Evolutionary conservation across 192 early-diverging fungal genomes (phyloP), one percentile per base, ranked within the genome.

Genomic region (Phycomyces nitens): DNA sequence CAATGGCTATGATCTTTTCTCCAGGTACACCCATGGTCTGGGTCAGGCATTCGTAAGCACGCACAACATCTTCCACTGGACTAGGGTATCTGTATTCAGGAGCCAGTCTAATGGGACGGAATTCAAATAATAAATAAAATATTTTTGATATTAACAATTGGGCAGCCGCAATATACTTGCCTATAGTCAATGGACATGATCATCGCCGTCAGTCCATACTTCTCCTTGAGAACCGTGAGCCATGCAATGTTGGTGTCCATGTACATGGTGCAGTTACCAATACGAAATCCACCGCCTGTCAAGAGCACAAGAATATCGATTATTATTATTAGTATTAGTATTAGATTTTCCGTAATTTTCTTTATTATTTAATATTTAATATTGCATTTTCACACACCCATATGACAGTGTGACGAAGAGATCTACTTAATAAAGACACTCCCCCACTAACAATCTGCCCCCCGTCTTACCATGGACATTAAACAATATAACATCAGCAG

Each of bases 241-340:
- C 74, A 76, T 20, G 57, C 57, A 26, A 76, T 56, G 21, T 71
- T 51, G 21, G 74, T 67, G 22, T 76, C 74, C 68, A 71, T 70
- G 10, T 67, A 76, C 74, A 76, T 76, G 50, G 74, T 76, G 26
- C 64, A 56, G 3, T 24, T 70, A 3, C 74, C 74, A 14, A 76
- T 65, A 53, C 74, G 74, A 39, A 76, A 76, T 47, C 74, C 74
- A 40, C 74, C 74, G 56, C 71, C 71, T 73, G 29, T 34, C 29
- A 67, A 58, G 7, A 26, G 34, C 21, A 41, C 22, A 24, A 21
- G 56, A 15, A 58, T 21, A 41, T 9, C 43, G 16, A 62, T 5
- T n/a, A n/a, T n/a, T n/a, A n/a, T n/a, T n/a, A n/a, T 34, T 23
- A 60, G 41, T 53, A 24, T 22, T 5, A 12, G 21, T 2, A 20